Evolutionary conservation across 805 yeast genomes (phyloP), one percentile per base, ranked within the genome.

Genomic region (Metschnikowia matae): DNA sequence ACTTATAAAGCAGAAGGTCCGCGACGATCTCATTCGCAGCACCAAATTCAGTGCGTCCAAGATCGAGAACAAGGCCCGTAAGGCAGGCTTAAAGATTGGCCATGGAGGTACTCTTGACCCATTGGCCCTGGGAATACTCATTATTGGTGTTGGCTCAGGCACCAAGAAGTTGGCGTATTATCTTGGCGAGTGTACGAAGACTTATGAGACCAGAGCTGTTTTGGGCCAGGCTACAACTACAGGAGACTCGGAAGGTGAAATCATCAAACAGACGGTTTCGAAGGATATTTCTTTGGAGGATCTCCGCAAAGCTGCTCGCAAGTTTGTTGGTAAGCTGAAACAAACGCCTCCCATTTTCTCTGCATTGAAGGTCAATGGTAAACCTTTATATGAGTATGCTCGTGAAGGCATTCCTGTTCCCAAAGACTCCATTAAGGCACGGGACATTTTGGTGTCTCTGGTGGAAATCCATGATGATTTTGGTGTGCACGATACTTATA

Each of bases 101-200:
- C 99, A 94, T 66, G 99, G 99, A 17, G 99, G 99, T 8, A 94
- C 99, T 0, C 73, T 94, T 36, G 99, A 94, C 62, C 97, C 98
- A 0, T 69, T 88, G 40, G 99, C 99, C 0, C 83, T 90, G n/a
- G 99, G 99, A 10, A 91, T 92, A 0, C 67, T 88, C 39, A 92
- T 95, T 1, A 76, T 94, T 49, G 99, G 99, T 4, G 81, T 94
- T n/a, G 97, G 97, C 5, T 54, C 75, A 1, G 99, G 99, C 2
- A 94, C 99, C 2, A 95, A 92, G 65, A 73, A 79, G 62, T 71
- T 94, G 40, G 85, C 82, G 49, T 73, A 79, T 52, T 90, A 86
- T 61, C 73, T 92, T 18, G 82, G 82, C 31, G 86, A 84, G 31
- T 84, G 96, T 52, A 76, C 78, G 7, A 94, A 94, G 62, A 80